phyloP scores from a whole-genome alignment of 345 rosid species.

The Combretum micranthum region DNA sequence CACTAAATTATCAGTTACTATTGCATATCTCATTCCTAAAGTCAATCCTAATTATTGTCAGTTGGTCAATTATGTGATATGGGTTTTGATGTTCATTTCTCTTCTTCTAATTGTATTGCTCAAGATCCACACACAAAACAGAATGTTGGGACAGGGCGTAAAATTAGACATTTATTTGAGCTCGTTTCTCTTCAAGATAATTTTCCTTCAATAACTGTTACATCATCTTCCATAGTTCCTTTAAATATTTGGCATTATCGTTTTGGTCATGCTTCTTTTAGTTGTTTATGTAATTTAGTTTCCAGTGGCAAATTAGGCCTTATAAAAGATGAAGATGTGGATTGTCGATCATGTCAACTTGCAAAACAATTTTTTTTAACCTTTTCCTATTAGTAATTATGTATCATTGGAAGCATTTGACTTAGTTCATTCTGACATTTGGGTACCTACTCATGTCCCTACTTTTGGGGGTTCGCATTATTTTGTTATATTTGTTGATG shows the following conservation, averaged over 20 bases:
- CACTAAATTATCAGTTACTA: not conserved
- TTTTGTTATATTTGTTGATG: not conserved
- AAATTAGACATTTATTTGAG: constrained; percentile 3
- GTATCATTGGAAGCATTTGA: not conserved
- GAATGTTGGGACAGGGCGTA: not conserved
- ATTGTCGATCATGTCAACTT: not conserved
- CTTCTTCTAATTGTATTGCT: not conserved
- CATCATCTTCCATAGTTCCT: not conserved
- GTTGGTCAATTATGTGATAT: constrained; percentile 8
- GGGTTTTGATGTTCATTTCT: not conserved
- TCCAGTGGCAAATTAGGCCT: constrained; percentile 3
- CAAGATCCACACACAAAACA: constrained; percentile 2
- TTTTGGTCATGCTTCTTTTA: constrained; percentile 2
- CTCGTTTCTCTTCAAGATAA: not conserved
- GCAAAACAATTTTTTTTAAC: not conserved
- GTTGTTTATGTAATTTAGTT: not conserved
- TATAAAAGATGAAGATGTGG: not conserved
- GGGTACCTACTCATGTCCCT: no score
- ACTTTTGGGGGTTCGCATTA: no score
- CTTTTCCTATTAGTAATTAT: not conserved
- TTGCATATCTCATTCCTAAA: constrained; percentile 1
- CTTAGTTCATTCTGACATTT: not conserved
- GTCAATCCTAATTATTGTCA: constrained; percentile 1
- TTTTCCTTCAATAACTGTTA: not conserved
- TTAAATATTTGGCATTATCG: not conserved